A percentile compares a stretch with the other conserved stretches of the same genome.
These are phyloP conservation scores for Starmerella potacharoeniae DNA, from an alignment of 805 yeast genomes.

Conservation along the genomic window DNA sequence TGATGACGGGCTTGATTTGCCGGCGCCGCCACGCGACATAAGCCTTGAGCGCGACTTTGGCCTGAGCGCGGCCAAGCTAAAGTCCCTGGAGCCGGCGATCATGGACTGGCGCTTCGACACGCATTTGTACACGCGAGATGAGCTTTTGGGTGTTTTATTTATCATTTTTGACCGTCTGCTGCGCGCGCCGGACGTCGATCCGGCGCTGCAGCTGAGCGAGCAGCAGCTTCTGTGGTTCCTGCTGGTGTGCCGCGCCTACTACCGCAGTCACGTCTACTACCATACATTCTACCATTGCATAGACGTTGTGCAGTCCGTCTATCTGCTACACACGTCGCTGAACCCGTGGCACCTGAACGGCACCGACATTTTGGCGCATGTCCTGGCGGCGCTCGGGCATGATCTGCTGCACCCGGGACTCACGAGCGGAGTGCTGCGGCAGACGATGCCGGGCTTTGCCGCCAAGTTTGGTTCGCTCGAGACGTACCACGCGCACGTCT, in stretches of 20 bases:
- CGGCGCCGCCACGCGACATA: neutral
- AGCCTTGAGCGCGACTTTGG: constrained; percentile 11
- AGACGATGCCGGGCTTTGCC: constrained; percentile 53
- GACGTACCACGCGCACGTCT: constrained; percentile 64
- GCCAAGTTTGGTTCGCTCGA: constrained; percentile 58
- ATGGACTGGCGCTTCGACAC: constrained; percentile 58
- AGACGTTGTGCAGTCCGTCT: constrained; percentile 90
- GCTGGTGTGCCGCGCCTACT: constrained; percentile 61
- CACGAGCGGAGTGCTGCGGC: constrained; percentile 61
- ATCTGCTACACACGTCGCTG: constrained; percentile 26
- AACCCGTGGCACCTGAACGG: constrained; percentile 19
- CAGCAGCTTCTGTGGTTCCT: constrained; percentile 49
- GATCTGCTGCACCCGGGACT: constrained; percentile 96
- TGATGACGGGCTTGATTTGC: constrained; percentile 10
- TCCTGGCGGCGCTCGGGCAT: constrained; percentile 83
- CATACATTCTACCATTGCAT: constrained; percentile 94
- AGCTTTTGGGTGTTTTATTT: constrained; percentile 49
- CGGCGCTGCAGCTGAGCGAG: constrained; percentile 23
- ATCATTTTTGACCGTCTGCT: constrained; percentile 40
- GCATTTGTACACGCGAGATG: constrained; percentile 52
- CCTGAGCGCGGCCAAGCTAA: neutral
- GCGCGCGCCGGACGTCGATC: constrained; percentile 17
- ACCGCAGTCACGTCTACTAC: constrained; percentile 76
- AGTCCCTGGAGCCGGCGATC: constrained; percentile 5
- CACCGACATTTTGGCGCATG: constrained; percentile 45